Conservation (phyloP, 371 early-diverging fungal genomes). For the Haplosporangium sp. region DNA sequence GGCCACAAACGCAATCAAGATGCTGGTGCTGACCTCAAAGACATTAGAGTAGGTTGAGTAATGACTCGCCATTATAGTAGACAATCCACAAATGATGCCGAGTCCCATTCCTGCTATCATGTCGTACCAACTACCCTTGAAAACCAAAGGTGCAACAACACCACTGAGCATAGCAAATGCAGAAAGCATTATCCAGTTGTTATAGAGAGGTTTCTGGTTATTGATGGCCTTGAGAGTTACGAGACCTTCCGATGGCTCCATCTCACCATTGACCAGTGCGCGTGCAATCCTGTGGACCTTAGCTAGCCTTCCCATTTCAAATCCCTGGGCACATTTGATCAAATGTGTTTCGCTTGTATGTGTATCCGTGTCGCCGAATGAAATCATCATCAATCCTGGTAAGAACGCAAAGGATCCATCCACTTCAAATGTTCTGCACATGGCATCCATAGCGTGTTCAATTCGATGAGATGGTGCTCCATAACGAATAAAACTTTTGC, state of each 20-base stretch:
- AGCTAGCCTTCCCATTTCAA: constrained; percentile 75
- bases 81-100: constrained; percentile 59
- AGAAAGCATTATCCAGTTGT: constrained; percentile 20
- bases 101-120: constrained; percentile 61
- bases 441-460: constrained; percentile 67
- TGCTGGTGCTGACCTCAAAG: constrained; percentile 66
- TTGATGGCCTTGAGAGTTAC: constrained; percentile 64
- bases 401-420: constrained; percentile 79
- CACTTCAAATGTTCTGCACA: constrained; percentile 71
- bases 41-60: constrained; percentile 65
- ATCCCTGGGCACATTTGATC: constrained; percentile 69
- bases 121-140: constrained; percentile 65
- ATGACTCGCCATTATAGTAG: constrained; percentile 59
- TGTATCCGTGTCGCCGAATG: constrained; percentile 78
- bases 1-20: constrained; percentile 64
- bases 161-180: constrained; percentile 51
- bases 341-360: constrained; percentile 85
- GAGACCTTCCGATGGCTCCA: constrained; percentile 62
- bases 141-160: constrained; percentile 61
- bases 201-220: constrained; percentile 60
- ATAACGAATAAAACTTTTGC: constrained; percentile 67
- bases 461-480: constrained; percentile 74
- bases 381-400: constrained; percentile 80
- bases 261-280: constrained; percentile 60
- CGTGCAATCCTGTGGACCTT: constrained; percentile 72